These are phyloP conservation scores for Verticillium zaregamsianum DNA, from an alignment of 2,329 filamentous ascomycete genomes.

Conservation along the genomic window DNA sequence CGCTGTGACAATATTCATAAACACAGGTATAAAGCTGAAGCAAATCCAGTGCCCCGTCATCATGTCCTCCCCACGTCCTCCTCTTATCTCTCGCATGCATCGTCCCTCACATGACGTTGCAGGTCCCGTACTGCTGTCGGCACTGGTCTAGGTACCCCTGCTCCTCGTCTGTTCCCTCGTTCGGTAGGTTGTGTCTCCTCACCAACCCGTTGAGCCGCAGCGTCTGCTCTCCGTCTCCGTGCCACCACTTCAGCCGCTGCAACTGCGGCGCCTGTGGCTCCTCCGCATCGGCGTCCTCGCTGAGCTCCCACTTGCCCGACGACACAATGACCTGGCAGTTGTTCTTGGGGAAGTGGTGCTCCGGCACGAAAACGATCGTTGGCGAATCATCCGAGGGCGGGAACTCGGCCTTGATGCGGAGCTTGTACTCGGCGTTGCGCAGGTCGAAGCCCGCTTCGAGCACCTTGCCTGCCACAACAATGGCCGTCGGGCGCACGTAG, in stretches of 20 bases:
- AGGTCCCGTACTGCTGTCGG: constrained; percentile 45
- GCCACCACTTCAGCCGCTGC: constrained; percentile 89
- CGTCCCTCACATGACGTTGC: constrained; percentile 46
- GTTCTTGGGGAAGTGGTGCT: constrained; percentile 84
- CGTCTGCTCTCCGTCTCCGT: constrained; percentile 77
- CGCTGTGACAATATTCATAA: background rate
- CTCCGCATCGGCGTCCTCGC: constrained; percentile 55
- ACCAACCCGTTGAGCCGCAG: constrained; percentile 73
- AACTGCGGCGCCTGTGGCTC: constrained; percentile 56
- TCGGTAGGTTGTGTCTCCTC: constrained; percentile 52
- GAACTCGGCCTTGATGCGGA: constrained; percentile 59
- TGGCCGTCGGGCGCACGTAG: constrained; percentile 80
- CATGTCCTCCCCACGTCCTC: background rate
- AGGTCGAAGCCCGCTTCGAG: constrained; percentile 77
- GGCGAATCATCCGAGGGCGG: constrained; percentile 57
- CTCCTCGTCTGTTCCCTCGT: constrained; percentile 60
- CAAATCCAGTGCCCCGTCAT: background rate
- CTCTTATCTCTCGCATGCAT: background rate
- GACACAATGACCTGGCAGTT: constrained; percentile 69
- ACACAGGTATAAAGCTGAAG: background rate
- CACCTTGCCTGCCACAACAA: constrained; percentile 69
- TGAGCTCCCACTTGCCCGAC: constrained; percentile 87
- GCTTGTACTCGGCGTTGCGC: constrained; percentile 68
- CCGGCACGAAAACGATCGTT: constrained; percentile 81
- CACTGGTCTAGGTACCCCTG: constrained; percentile 74